Evolutionary conservation across 2,329 filamentous ascomycete genomes (phyloP), one percentile per base, ranked within the genome.

Genomic region (Fusarium burgessii): DNA sequence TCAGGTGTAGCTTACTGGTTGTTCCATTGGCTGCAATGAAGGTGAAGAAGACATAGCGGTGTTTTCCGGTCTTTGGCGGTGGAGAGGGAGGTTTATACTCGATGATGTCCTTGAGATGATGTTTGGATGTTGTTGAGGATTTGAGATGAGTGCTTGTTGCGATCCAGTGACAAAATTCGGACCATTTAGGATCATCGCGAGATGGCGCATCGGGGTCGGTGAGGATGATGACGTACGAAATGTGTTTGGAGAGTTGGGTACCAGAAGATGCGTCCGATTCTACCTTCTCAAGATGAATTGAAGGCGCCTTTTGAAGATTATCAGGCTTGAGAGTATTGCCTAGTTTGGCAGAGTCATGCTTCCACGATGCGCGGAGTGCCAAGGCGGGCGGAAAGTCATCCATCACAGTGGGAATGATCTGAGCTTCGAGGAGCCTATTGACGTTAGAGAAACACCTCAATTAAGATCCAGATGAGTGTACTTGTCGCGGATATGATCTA

Each of bases 151-250:
- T 46, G 4, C 70, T 64, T 0, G 50, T 18, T 2, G 71, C 71
- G 9, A 75, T 72, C 71, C 71, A 75, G 12, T 75, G 73, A 25
- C 73, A 75, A 38, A 75, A 70, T 20, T 75, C 62, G 5, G 73
- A 72, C 73, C 70, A 75, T 50, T 74, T 68, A 2, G 71, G 73
- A 10, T 74, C 45, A 10, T 68, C 61, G 15, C 73, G 58, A 0
- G 73, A 75, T 12, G 73, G 73, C 0, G 73, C 73, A 9, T 75
- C 73, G 8, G 73, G 73, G 5, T 75, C 70, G 0, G 73, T 75
- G n/a, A 75, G 46, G 12, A 61, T 45, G 8, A 74, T 27, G 9
- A 68, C 71, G 33, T 56, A 66, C 2, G 56, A 63, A 6, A 56
- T 47, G 18, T 59, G n/a, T 5, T 46, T 25, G 4, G 43, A 42